phyloP scores from a whole-genome alignment of 2,329 filamentous ascomycete species.

The Coleophoma cylindrospora region DNA sequence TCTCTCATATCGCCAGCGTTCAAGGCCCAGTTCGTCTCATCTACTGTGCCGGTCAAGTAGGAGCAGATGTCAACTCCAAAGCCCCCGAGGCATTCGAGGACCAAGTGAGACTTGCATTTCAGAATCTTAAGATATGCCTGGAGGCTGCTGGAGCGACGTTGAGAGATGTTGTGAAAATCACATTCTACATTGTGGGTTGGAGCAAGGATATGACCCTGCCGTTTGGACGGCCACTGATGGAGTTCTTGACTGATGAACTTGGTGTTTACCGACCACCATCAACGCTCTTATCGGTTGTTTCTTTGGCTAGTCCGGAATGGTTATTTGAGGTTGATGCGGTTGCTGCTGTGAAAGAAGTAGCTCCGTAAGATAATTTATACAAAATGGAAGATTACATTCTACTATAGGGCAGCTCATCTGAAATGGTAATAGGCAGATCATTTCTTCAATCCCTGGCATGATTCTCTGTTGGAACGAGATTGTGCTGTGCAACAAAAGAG shows the following conservation, averaged over 20 bases:
- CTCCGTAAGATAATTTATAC: no score
- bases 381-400: no score
- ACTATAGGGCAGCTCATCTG: no score
- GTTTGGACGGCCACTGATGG: background rate
- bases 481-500: no score
- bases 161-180: background rate
- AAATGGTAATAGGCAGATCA: no score
- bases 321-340: background rate
- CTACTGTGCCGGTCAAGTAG: slow-evolving; percentile 8
- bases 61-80: slow-evolving; percentile 1
- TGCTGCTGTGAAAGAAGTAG: background rate
- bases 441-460: no score
- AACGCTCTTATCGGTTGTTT: background rate
- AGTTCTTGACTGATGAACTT: background rate
- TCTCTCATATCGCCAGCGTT: slow-evolving; percentile 4
- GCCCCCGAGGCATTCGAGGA: background rate
- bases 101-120: slow-evolving; percentile 7
- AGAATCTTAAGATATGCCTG: slow-evolving; percentile 4
- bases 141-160: background rate
- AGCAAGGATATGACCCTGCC: background rate
- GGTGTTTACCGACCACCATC: background rate
- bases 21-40: slow-evolving; percentile 3
- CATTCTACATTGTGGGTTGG: background rate
- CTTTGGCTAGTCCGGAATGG: background rate
- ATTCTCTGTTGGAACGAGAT: no score